Base-by-base conservation (phyloP, 75 land plant species). In the Cryptomeria japonica region DNA sequence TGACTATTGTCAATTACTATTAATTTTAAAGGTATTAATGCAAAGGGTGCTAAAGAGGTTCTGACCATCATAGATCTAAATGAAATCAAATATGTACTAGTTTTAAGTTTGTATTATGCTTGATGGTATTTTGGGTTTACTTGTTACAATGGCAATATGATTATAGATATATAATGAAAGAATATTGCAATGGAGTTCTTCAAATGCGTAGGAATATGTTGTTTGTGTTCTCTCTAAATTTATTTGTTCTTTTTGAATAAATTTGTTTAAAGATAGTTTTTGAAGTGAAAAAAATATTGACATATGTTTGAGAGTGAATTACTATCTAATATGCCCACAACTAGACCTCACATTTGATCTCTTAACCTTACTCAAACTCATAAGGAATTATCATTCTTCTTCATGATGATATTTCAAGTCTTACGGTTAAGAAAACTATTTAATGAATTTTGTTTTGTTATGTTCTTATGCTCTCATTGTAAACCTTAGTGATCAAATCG, bases 401-500 rank as follows among this genome's bases (percentile, higher is more conserved):
- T 46, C 91, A 93, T 19, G 93, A 93, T 58, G 42, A 89, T 38
- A 91, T 93, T 39, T 3, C 78, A 1, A 97, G 96, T 41, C 95
- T 96, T 42, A 97, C 95, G 61, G 93, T 97, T 44, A 88, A 38
- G 4, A 90, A 87, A 7, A 90, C 86, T 38, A 87, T 85, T 75
- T 38, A 55, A 2, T 97, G 98, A 96, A 75, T 96, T 53, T 86
- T 92, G 2, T 94, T 97, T 16, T 86, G 87, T 41, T 94, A 95
- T 61, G 77, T 88, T 2, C 93, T n/a, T 92, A 93, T 84, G 94
- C 97, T 5, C 89, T 97, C 88, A 91, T 94, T 4, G 89, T 97
- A 82, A 94, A 92, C 88, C 80, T 96, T 1, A 96, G 97, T 0
- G 98, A 97, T 86, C 95, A 95, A 83, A 85, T 95, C 34, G 90